These are phyloP conservation scores for Oryza nivara DNA, from an alignment of 176 grass and related monocot species.

Conservation along the genomic window DNA sequence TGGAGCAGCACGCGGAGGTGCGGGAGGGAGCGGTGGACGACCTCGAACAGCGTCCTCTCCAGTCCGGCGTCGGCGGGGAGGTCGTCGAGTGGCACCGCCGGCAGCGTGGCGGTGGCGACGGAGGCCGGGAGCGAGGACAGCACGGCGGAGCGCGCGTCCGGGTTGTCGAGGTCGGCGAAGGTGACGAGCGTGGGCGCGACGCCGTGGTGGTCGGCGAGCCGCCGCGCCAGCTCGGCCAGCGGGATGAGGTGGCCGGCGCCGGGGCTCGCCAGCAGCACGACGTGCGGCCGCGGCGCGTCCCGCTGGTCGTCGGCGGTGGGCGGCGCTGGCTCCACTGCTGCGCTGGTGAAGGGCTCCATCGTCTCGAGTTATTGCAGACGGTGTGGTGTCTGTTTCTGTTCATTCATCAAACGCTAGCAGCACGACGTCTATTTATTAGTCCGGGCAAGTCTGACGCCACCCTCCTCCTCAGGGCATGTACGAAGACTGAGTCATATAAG, in stretches of 20 bases:
- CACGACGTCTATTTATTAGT: too few relatives aligned
- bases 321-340: too few relatives aligned
- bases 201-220: slow-evolving; percentile 37
- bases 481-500: too few relatives aligned
- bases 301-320: too few relatives aligned
- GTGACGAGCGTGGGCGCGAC: slow-evolving; percentile 47
- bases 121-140: slow-evolving; percentile 27
- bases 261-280: slow-evolving; percentile 43
- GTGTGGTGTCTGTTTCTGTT: too few relatives aligned
- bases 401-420: too few relatives aligned
- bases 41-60: neutral
- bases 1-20: neutral
- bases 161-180: slow-evolving; percentile 37
- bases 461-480: too few relatives aligned
- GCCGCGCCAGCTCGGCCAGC: slow-evolving; percentile 47
- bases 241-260: slow-evolving; percentile 54
- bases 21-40: slow-evolving; percentile 24
- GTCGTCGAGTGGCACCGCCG: slow-evolving; percentile 47
- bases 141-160: neutral
- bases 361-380: too few relatives aligned
- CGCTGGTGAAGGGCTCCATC: too few relatives aligned
- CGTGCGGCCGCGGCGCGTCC: neutral
- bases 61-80: slow-evolving; percentile 20
- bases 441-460: too few relatives aligned
- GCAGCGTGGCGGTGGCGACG: slow-evolving; percentile 41